Evolutionary conservation across 768 basidiomycete species (phyloP), one percentile per base, ranked within the genome.

Genomic region (Lyophyllum semitale): DNA sequence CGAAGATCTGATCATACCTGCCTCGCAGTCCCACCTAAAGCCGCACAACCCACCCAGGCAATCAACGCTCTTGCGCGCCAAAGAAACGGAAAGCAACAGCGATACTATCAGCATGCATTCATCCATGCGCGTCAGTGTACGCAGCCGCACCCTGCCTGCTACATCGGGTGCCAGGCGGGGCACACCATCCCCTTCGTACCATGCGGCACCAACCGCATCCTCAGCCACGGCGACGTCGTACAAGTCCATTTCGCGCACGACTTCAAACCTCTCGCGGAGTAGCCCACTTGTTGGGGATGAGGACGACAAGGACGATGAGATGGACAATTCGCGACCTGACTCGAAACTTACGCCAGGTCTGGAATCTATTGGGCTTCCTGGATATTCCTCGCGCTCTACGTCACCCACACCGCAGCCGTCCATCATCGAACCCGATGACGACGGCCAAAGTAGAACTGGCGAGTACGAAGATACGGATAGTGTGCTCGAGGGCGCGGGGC

Each of bases 341-440:
- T 90, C 88, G 5, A 90, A 91, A 63, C 74, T 90, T 8, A 87
- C 86, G 2, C 87, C 87, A 18, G 75, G 64, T 32, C 51, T 69
- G 22, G 52, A 66, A 11, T 59, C 63, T 4, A 51, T 63, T 17
- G 55, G 47, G 17, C 51, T 62, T 33, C 54, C 62, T 18, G 41
- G 59, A 18, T 61, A 55, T 35, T 51, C 47, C 22, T 46, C 59
- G 13, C 57, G 53, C 37, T 59, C 52, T 22, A 46, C 51, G 26
- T 65, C 63, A 26, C 64, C 59, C 20, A 61, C 45, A 30, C 53
- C 48, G 8, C 57, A 40, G 32, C 61, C 66, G 9, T 66, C 66
- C 6, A 66, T 68, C 48, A 35, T 66, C n/a, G 66, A 67, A 42
- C 65, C 61, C 2, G 63, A 64, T 4, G 56, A 57, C 25, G 51